Evolutionary conservation across 495 filamentous ascomycete genomes (phyloP).

Genomic region (Podospora sp.): DNA sequence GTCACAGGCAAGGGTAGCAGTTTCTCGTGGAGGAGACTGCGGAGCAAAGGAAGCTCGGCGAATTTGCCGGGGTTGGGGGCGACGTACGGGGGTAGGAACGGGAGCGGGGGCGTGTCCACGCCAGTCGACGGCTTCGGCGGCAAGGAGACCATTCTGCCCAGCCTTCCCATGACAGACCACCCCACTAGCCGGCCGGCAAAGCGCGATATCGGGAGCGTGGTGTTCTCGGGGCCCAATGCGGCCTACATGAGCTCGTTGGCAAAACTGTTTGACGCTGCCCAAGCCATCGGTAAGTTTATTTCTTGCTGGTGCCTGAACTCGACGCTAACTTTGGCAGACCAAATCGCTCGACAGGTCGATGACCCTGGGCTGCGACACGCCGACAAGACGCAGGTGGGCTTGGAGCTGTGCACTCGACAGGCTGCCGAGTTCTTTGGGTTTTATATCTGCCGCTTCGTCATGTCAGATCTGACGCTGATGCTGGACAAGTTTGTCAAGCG

Average conservation of each 20-base stretch:
- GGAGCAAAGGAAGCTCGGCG: slow-evolving; percentile 81
- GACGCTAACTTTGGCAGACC: slow-evolving; percentile 62
- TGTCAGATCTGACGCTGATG: slow-evolving; percentile 81
- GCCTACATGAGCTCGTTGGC: slow-evolving; percentile 91
- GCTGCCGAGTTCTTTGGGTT: slow-evolving; percentile 98
- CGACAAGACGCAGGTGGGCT: slow-evolving; percentile 83
- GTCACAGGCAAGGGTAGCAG: slow-evolving; percentile 67
- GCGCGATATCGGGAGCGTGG: slow-evolving; percentile 67
- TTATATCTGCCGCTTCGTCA: slow-evolving; percentile 90
- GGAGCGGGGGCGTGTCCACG: slow-evolving; percentile 33
- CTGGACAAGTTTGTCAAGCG: slow-evolving; percentile 97
- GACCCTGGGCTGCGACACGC: slow-evolving; percentile 83
- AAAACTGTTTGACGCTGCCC: slow-evolving; percentile 89
- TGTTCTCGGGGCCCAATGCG: slow-evolving; percentile 80
- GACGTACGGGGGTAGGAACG: slow-evolving; percentile 47
- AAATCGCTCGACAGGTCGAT: slow-evolving; percentile 94
- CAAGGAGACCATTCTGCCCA: slow-evolving; percentile 65
- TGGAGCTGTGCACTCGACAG: slow-evolving; percentile 90
- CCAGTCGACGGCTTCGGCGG: slow-evolving; percentile 51
- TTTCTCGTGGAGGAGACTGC: slow-evolving; percentile 81
- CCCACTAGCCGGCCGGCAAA: slow-evolving; percentile 62
- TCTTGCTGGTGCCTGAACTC: neutral
- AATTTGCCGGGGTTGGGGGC: slow-evolving; percentile 46
- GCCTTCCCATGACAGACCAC: slow-evolving; percentile 79
- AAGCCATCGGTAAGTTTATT: slow-evolving; percentile 77